Evolutionary conservation across 2,329 filamentous ascomycete species (phyloP), one percentile per base, ranked within the genome.

Genomic region (Colletotrichum ledebouriae): DNA sequence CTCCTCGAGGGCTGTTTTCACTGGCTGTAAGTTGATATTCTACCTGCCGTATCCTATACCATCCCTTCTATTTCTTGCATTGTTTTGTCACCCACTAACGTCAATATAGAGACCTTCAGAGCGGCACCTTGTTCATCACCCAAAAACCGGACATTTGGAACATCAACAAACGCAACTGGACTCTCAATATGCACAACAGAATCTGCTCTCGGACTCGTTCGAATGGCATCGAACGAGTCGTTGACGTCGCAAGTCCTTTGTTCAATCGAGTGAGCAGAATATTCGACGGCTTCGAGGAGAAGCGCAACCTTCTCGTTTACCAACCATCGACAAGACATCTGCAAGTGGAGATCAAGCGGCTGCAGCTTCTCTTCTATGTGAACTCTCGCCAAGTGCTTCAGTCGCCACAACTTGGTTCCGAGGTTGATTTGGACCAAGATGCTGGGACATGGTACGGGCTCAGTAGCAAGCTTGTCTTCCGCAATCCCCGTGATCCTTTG

Each of bases 371-470:
- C 0, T 91, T 91, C 70, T 67, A 44, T 1, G 85, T 91, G 1
- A 87, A 86, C 55, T 0, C 11, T 0, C 69, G 72, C 0, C 74
- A 78, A 0, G 68, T 83, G 0, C 79, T 92, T 0, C 70, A 82
- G 13, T 89, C 81, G 17, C 75, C 59, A 0, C 81, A 90, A 69
- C 79, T 90, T 0, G 74, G 76, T 0, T 79, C 84, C 0, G 81
- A 86, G 47, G 78, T 93, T 1, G 87, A 90, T 59, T 73, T 75
- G 0, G 71, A 86, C 9, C 90, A 93, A 72, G 85, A 90, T 58
- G 77, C 84, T 0, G 90, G 89, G 0, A 88, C 87, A 0, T 82
- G 86, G 72, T 85, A 91, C 65, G 90, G 90, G 0, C 77, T 92
- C 0, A 65, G 77, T 2, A 89, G 85, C 73, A 90, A 86, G 73